A percentile compares a stretch with the other conserved stretches of the same genome.
Evolutionary conservation across 768 basidiomycete species (phyloP).

Genomic region (Suillus bovinus): DNA sequence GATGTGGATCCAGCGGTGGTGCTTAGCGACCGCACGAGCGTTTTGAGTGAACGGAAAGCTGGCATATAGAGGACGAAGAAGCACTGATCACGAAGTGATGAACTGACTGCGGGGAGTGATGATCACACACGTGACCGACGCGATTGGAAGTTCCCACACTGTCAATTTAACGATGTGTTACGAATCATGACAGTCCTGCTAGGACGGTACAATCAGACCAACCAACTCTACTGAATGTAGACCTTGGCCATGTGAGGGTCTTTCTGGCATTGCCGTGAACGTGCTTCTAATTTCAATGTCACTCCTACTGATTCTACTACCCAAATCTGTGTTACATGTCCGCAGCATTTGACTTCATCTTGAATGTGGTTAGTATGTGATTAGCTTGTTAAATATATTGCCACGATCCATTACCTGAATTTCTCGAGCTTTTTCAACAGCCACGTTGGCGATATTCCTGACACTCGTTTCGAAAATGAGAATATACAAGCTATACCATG

Average conservation of each 20-base stretch:
- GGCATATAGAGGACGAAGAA: background rate
- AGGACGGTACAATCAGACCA: too few species aligned
- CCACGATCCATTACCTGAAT: background rate
- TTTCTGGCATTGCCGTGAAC: background rate
- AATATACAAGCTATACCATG: background rate
- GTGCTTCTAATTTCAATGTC: background rate
- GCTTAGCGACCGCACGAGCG: background rate
- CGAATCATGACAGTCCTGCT: too few species aligned
- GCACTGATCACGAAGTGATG: too few species aligned
- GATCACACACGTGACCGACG: background rate
- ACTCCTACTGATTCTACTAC: background rate
- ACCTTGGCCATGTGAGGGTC: too few species aligned
- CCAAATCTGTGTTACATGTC: background rate
- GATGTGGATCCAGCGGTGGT: background rate
- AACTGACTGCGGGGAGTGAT: too few species aligned
- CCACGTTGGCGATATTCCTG: background rate
- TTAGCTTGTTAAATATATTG: background rate
- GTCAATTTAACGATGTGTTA: too few species aligned
- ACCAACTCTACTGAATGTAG: too few species aligned
- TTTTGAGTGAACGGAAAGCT: slow-evolving; percentile 2
- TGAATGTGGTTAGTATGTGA: background rate
- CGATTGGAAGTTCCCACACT: background rate
- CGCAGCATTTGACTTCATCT: background rate
- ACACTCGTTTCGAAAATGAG: too few species aligned
- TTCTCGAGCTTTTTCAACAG: background rate